Base-by-base conservation (phyloP, 352 stramenopile genomes). In the Phytophthora meadii region DNA sequence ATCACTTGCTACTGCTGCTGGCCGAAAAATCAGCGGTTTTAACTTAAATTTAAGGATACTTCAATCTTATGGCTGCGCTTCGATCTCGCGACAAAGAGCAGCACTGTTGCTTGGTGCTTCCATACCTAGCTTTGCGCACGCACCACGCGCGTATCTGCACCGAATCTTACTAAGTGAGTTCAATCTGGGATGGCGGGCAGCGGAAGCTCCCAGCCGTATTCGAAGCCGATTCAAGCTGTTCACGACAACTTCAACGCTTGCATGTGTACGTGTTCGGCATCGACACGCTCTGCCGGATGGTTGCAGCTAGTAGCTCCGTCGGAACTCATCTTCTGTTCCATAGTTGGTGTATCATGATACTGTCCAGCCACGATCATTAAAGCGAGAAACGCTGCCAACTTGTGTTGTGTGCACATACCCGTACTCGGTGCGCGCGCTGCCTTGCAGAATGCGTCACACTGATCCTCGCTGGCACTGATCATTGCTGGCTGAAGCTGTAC, bases 31-130 rank as follows among this genome's bases (percentile, higher is more conserved):
- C 42, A 25, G 42, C 19, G 8, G 42, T 48, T 34, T 30, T 34
- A 34, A 34, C 7, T 34, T 34, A 34, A 34, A 11, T 34, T 34
- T 30, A 24, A 48, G 27, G n/a, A 22, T 15, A 48, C 27, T 48
- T 30, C 42, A 48, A 22, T 24, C 40, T 24, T 24, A 9, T 19
- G n/a, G 22, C 42, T 28, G 42, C 27, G 19, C 42, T 48, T 48
- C 42, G 22, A 15, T 28, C 19, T 30, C 19, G 42, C n/a, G 42
- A 48, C 42, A 48, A 48, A 48, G 19, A 48, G 42, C 19, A 32
- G 42, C 9, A 19, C 1, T 28, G 42, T 48, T 48, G 42, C 42
- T 48, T 48, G 42, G 42, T n/a, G 22, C 8, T 48, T 11, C 27
- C 3, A 22, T 32, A 24, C n/a, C 5, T 30, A 11, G 7, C 30